Base-by-base conservation (phyloP, 2,329 filamentous ascomycete genomes). In the Calcarisporium arbuscula region DNA sequence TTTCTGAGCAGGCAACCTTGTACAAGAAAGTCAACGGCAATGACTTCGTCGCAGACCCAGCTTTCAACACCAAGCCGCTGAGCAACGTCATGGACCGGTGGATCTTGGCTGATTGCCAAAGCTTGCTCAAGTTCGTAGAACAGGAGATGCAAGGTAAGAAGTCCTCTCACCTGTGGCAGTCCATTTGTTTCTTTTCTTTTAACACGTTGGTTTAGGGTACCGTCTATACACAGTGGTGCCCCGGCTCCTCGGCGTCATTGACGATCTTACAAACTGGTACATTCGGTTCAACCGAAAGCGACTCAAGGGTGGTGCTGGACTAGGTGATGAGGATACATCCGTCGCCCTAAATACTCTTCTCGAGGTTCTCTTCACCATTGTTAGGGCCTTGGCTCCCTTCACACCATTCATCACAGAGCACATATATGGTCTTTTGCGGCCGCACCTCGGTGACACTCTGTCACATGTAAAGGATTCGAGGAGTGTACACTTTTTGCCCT, bases 221-320 rank as follows among this genome's bases (percentile, higher is more conserved):
- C 78, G 81, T 20, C 61, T 85, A 26, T 94, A 92, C 61, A 94
- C 86, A 2, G 86, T 94, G 25, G 85, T 94, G 32, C 86, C 86
- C 6, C 72, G 82, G 39, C 64, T 94, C 40, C 70, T 89, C 15
- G 71, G 71, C 37, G 69, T 89, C 53, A 89, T 94, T 46, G 87
- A 94, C 51, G 85, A 89, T 60, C 82, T 82, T 14, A 92, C 86
- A 8, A 94, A 94, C 61, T 94, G 85, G 86, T 94, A 92, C 64
- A 94, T 94, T 55, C 76, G 85, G 37, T 89, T 92, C 69, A 92
- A 92, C 65, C 74, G 86, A 30, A 83, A 83, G 58, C 77, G 86
- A 34, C 67, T 92, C 45, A 94, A 92, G 75, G 86, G 86, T 36
- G 84, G 85, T 52, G 74, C 82, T 44, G 82, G 84, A 19, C 61